phyloP scores from a whole-genome alignment of 2,329 filamentous ascomycete species.

The Fusarium cyanostomum region DNA sequence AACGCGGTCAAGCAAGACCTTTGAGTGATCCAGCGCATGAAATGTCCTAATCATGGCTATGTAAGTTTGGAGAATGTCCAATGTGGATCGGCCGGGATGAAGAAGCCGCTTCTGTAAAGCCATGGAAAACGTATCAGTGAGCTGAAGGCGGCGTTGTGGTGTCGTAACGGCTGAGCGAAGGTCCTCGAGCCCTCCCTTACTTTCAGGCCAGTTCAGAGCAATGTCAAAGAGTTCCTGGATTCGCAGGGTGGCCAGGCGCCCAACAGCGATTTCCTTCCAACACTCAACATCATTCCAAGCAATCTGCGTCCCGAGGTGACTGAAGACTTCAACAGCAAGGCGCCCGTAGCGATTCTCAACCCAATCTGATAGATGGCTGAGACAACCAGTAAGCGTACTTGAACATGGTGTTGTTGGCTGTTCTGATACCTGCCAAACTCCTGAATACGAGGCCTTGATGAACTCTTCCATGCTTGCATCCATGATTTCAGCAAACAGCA shows the following conservation, averaged over 20 bases:
- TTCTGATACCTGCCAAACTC: constrained; percentile 62
- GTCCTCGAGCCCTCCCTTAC: constrained; percentile 77
- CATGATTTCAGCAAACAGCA: constrained; percentile 77
- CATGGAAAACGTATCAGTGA: constrained; percentile 75
- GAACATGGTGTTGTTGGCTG: constrained; percentile 20
- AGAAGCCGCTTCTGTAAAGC: constrained; percentile 73
- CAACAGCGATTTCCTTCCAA: constrained; percentile 76
- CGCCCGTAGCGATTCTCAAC: constrained; percentile 73
- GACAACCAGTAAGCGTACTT: constrained; percentile 60
- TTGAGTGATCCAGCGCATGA: constrained; percentile 78
- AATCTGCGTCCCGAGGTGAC: constrained; percentile 56
- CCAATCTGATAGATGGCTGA: constrained; percentile 71
- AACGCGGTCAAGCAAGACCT: constrained; percentile 79
- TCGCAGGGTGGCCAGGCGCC: constrained; percentile 73
- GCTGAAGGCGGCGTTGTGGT: constrained; percentile 71
- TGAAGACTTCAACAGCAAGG: constrained; percentile 70
- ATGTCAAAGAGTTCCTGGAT: constrained; percentile 82
- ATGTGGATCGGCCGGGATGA: constrained; percentile 79
- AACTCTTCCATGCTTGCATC: constrained; percentile 71
- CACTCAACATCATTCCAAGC: constrained; percentile 68
- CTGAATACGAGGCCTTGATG: constrained; percentile 68
- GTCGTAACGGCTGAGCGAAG: constrained; percentile 76
- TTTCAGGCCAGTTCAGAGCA: constrained; percentile 77
- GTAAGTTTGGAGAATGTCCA: constrained; percentile 80
- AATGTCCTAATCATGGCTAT: constrained; percentile 83